Base-by-base conservation (phyloP, 257 asterid species). In the Przewalskia tangutica region DNA sequence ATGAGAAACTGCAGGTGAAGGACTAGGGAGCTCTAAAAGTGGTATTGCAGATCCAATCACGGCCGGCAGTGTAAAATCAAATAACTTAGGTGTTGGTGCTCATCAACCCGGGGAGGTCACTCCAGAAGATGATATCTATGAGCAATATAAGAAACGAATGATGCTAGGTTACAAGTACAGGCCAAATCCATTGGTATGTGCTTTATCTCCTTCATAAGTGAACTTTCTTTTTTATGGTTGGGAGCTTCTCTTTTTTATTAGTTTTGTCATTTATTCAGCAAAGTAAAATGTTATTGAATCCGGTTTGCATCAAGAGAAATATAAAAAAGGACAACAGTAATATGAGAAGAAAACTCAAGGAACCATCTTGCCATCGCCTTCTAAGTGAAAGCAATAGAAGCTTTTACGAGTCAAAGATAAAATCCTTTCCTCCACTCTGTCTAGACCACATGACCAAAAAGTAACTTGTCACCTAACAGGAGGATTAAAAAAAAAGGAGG, bases 111-210 rank as follows among this genome's bases (percentile, higher is more conserved):
- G 99, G 2, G 97, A 95, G 87, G 99, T 93, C n/a, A 86, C 88
- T 11, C 78, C 97, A 27, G 98, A 92, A 0, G 99, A 95, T 83
- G 99, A 95, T 87, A 95, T 95, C 46, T 95, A 95, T 42, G 98
- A 95, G 86, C 98, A 95, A 90, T 95, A 95, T 71, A 95, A 95
- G 89, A 95, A 95, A 85, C 93, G 97, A 42, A 95, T 95, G 98
- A 95, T 95, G 98, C 95, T 95, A 32, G 98, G 99, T 56, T 95
- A 93, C 84, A 91, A 90, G 7, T 83, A 93, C 89, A 87, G 98
- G 81, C 98, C 98, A 65, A 95, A 95, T 90, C 98, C 97, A 44
- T 84, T 95, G 97, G 98, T 93, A 92, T 78, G 75, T 13, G 7
- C 13, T 16, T 14, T 16, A 44, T 76, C 20, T 5, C 62, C 60